phyloP scores from a whole-genome alignment of 2,329 filamentous ascomycete genomes.

The Colletotrichum lentis region DNA sequence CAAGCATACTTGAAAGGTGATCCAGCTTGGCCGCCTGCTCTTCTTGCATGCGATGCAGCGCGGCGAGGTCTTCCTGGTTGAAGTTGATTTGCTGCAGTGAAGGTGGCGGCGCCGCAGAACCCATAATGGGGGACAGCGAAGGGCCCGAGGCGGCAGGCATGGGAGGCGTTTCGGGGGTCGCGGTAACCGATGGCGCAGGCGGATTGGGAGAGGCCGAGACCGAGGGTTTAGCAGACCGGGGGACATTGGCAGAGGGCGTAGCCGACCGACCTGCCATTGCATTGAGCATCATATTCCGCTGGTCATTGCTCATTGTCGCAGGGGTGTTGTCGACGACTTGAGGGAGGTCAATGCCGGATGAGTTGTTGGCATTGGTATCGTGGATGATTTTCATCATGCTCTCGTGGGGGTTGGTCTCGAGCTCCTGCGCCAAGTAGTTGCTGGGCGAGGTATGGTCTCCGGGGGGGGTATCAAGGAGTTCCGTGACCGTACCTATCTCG shows the following conservation, averaged over 20 bases:
- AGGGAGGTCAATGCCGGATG: constrained; percentile 60
- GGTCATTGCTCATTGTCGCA: constrained; percentile 63
- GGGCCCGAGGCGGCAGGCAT: constrained; percentile 41
- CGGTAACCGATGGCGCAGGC: constrained; percentile 36
- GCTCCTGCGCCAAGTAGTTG: constrained; percentile 62
- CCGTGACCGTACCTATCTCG: constrained; percentile 66
- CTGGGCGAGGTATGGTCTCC: constrained; percentile 54
- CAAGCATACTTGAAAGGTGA: constrained; percentile 75
- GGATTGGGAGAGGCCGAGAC: constrained; percentile 35
- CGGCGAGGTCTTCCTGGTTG: constrained; percentile 79
- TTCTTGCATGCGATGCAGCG: constrained; percentile 78
- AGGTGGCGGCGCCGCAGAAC: constrained; percentile 56
- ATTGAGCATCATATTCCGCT: constrained; percentile 66
- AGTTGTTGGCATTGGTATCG: constrained; percentile 66
- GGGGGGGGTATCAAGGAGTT: constrained; percentile 64
- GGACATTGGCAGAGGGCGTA: constrained; percentile 40
- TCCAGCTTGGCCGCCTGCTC: constrained; percentile 82
- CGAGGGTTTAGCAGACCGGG: constrained; percentile 39
- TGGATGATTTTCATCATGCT: constrained; percentile 73
- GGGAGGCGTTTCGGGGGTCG: constrained; percentile 28
- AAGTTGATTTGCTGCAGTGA: constrained; percentile 69
- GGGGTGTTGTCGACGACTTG: constrained; percentile 65
- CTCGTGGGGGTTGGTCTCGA: constrained; percentile 66
- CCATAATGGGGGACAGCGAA: constrained; percentile 61
- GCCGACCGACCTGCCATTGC: constrained; percentile 63